Percentiles rank a stretch among this genome's conserved stretches.
These are phyloP conservation scores for Rhynchosporium secalis DNA, from an alignment of 2,329 filamentous ascomycete genomes.

Conservation along the genomic window DNA sequence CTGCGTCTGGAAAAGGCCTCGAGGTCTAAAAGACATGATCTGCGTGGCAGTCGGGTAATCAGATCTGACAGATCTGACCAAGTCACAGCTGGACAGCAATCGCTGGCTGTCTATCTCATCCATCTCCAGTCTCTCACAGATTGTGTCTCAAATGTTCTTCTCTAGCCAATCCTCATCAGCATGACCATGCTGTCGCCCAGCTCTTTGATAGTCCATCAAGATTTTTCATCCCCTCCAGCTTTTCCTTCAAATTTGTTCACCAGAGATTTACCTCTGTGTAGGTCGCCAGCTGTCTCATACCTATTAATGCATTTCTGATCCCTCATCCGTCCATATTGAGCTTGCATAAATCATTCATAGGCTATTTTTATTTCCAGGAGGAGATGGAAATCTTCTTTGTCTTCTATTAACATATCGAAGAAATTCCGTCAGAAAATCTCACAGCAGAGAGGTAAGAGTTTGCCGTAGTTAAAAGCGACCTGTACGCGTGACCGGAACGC, in stretches of 20 bases:
- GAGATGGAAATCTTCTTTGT: neutral
- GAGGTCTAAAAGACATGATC: too few species aligned
- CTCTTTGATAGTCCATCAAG: neutral
- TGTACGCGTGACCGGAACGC: too few species aligned
- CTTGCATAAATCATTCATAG: too few species aligned
- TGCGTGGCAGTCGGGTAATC: too few species aligned
- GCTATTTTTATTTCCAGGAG: too few species aligned
- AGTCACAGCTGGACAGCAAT: neutral
- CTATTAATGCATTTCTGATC: neutral
- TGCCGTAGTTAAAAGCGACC: too few species aligned
- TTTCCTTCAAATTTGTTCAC: neutral
- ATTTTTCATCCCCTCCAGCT: neutral
- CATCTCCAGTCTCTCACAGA: too few species aligned
- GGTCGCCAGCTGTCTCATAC: neutral
- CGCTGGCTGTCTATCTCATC: neutral
- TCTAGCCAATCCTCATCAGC: neutral
- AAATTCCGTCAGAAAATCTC: too few species aligned
- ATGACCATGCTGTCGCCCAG: neutral
- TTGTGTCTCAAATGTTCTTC: neutral
- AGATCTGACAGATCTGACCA: too few species aligned
- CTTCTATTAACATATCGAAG: too few species aligned
- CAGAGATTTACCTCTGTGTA: neutral
- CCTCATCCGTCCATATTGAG: neutral
- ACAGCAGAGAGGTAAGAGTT: too few species aligned
- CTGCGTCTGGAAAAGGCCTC: too few species aligned